Conservation (phyloP, 345 rosid species). For the Brassica nigra region DNA sequence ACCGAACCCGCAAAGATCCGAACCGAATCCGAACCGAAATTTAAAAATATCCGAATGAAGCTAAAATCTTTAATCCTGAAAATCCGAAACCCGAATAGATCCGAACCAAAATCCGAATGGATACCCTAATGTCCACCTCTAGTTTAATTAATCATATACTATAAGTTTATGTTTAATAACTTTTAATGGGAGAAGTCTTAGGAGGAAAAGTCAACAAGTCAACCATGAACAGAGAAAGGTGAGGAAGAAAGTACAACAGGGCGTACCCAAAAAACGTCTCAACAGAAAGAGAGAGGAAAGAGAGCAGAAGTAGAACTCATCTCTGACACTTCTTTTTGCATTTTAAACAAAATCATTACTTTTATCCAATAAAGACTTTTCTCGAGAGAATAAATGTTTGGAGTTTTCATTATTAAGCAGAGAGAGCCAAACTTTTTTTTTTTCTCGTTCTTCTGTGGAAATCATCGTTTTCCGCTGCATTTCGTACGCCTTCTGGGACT, state of each 20-base stretch:
- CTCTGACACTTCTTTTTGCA: slow-evolving; percentile 22
- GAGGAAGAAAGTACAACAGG: slow-evolving; percentile 32
- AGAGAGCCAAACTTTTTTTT: not conserved
- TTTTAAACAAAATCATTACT: not conserved
- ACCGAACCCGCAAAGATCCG: too few relatives aligned
- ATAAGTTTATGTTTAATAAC: not conserved
- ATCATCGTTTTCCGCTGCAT: not conserved
- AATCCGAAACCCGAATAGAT: too few relatives aligned
- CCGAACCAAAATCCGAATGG: too few relatives aligned
- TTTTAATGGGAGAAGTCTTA: not conserved
- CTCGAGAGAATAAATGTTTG: slow-evolving; percentile 8
- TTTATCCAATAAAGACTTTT: slow-evolving; percentile 8
- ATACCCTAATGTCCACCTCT: too few relatives aligned
- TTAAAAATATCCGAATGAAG: too few relatives aligned
- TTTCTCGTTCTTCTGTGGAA: not conserved
- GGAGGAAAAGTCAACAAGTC: slow-evolving; percentile 33
- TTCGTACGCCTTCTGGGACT: not conserved
- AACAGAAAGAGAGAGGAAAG: slow-evolving; percentile 28
- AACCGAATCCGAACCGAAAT: too few relatives aligned
- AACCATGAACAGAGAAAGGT: slow-evolving; percentile 14
- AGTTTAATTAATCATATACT: not conserved
- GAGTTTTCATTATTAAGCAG: slow-evolving; percentile 4
- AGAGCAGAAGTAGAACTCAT: not conserved
- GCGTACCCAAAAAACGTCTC: slow-evolving; percentile 18
- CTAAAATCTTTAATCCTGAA: too few relatives aligned